Evolutionary conservation across 1,284 basidiomycete species (phyloP), one percentile per base, ranked within the genome.

Genomic region (Ustilago xerochloae): DNA sequence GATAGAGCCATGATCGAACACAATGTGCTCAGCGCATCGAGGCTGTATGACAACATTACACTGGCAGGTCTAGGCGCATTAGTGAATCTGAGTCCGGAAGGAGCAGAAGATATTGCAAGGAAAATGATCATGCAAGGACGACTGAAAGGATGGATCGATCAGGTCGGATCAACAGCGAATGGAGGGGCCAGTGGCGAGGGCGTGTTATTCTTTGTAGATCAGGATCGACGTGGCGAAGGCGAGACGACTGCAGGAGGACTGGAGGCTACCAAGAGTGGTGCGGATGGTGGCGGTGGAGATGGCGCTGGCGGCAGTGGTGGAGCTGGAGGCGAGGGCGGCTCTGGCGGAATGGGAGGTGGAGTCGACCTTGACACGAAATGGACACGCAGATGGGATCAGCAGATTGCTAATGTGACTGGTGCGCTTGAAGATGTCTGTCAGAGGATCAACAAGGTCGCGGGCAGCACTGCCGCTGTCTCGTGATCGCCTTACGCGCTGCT

Each of bases 1-100:
- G 96, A 98, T 84, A 89, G 94, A 51, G 97, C 97, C 2, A 93
- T 99, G 48, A 93, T 98, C 90, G 96, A 99, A 84, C 97, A 99
- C 86, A 99, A 99, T 84, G 87, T 99, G 16, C 89, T 97, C 63
- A 93, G 95, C 10, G 94, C 93, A 80, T 96, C 93, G 1, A 93
- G 94, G 82, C 76, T 81, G 10, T 81, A 81, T 48, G 60, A 64
- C 52, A 67, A 69, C 46, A 77, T 81, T 62, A 76, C 77, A 7
- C 41, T 81, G 15, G 61, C 59, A n/a, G 80, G 77, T 13, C 60
- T 79, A 16, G 72, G 76, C 10, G 57, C 63, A 0, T 28, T 84
- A 33, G 73, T 80, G 4, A 68, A 77, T 46, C 62, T 82, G 30
- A 73, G 68, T 12, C 30, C 78, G 79, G 84, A 92, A 35, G 93